These are phyloP conservation scores for Fusarium odoratissimum DNA, from an alignment of 2,329 filamentous ascomycete genomes.

Conservation along the genomic window DNA sequence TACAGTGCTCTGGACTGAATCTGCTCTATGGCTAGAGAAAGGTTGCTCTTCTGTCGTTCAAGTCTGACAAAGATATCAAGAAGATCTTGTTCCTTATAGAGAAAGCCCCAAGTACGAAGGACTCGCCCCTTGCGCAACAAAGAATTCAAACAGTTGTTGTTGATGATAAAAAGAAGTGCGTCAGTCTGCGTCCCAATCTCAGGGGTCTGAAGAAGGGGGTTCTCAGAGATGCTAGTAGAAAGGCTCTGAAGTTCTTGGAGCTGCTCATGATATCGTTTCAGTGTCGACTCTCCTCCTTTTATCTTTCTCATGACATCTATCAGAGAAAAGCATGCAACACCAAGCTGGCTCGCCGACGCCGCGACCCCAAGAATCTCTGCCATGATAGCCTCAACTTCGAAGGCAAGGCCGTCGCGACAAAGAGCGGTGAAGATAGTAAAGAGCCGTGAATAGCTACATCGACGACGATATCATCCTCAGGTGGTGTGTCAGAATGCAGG, in stretches of 20 bases:
- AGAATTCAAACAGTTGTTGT: conserved; percentile 14
- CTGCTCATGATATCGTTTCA: conserved; percentile 35
- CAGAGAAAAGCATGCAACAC: conserved; percentile 19
- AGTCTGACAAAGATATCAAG: conserved; percentile 25
- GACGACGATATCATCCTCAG: not conserved
- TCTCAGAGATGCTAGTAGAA: conserved; percentile 31
- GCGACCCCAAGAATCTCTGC: conserved; percentile 41
- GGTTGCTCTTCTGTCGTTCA: conserved; percentile 33
- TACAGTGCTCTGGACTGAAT: conserved; percentile 56
- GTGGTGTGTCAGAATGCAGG: conserved; percentile 26
- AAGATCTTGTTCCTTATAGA: conserved; percentile 25
- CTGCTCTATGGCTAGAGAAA: conserved; percentile 16
- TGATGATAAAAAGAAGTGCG: conserved; percentile 24
- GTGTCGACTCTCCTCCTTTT: conserved; percentile 33
- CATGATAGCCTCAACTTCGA: conserved; percentile 18
- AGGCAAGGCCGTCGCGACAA: not conserved
- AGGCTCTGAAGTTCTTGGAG: conserved; percentile 35
- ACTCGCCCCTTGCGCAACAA: not conserved
- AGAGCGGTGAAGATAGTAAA: conserved; percentile 18
- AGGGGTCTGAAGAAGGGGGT: conserved; percentile 40
- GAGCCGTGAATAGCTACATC: conserved; percentile 1
- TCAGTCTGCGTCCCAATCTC: conserved; percentile 28
- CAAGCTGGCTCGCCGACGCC: conserved; percentile 36
- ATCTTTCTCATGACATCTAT: conserved; percentile 37
- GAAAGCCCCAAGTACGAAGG: not conserved